Conservation (phyloP, 75 land plant genomes). For the Azolla pinnata region DNA sequence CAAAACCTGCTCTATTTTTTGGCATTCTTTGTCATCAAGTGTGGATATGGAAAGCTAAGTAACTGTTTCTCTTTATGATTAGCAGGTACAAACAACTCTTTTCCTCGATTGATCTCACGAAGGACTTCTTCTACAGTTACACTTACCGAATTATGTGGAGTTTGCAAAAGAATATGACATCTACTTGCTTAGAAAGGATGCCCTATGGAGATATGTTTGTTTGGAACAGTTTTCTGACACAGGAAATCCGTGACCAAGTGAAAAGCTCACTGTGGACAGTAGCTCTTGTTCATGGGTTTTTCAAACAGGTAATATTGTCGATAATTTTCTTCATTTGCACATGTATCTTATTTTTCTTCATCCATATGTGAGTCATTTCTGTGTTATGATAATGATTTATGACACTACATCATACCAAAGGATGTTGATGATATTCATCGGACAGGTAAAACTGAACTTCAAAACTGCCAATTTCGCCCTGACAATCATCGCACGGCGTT, state of each 20-base stretch:
- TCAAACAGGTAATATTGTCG: constrained; percentile 46
- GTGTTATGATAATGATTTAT: not conserved
- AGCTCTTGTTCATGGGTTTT: constrained; percentile 73
- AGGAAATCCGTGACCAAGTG: constrained; percentile 47
- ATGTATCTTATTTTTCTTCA: not conserved
- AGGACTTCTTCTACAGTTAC: constrained; percentile 88
- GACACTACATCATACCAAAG: not conserved
- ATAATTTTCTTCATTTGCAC: not conserved
- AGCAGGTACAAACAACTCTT: constrained; percentile 75
- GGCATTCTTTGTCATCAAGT: not conserved
- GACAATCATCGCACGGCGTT: constrained; percentile 73
- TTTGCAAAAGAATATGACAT: constrained; percentile 56
- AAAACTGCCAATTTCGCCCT: constrained; percentile 26
- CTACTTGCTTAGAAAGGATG: constrained; percentile 21
- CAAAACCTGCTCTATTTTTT: not conserved
- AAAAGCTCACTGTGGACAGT: constrained; percentile 68
- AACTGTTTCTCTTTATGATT: not conserved
- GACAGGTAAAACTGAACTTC: not conserved
- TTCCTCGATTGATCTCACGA: constrained; percentile 63
- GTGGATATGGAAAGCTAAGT: not conserved
- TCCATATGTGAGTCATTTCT: not conserved
- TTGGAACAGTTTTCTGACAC: constrained; percentile 73
- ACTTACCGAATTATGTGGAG: constrained; percentile 65
- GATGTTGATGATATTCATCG: not conserved
- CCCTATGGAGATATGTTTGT: constrained; percentile 71